phyloP scores from a whole-genome alignment of 2,329 filamentous ascomycete species.

The Phialemonium atrogriseum region DNA sequence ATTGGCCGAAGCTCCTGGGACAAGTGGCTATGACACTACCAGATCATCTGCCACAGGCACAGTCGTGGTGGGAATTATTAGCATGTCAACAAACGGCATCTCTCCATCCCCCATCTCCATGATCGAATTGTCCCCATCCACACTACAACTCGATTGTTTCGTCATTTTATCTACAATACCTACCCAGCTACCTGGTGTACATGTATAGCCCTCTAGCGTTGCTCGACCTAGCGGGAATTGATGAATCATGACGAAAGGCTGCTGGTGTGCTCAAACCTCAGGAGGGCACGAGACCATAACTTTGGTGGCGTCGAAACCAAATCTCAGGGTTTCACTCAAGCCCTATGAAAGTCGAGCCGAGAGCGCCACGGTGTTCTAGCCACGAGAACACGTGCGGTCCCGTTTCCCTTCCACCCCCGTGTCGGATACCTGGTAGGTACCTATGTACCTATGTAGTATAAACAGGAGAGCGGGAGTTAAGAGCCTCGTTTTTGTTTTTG shows the following conservation, averaged over 20 bases:
- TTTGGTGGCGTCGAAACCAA: background rate
- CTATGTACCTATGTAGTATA: no score
- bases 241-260: background rate
- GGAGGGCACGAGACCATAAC: background rate
- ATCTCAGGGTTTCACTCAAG: background rate
- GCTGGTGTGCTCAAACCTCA: background rate
- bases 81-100: constrained; percentile 1
- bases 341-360: constrained; percentile 1
- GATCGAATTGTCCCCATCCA: background rate
- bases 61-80: constrained; percentile 1
- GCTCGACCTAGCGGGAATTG: background rate
- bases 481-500: no score
- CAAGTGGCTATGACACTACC: constrained; percentile 2
- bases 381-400: constrained; percentile 4
- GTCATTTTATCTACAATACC: background rate
- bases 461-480: no score
- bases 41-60: constrained; percentile 2
- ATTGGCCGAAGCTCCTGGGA: constrained; percentile 13
- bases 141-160: background rate
- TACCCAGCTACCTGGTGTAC: background rate
- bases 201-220: background rate
- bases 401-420: background rate
- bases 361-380: background rate
- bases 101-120: background rate
- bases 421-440: no score